Evolutionary conservation across 768 basidiomycete genomes (phyloP), one percentile per base, ranked within the genome.

Genomic region (Psilocybe subaeruginosa): DNA sequence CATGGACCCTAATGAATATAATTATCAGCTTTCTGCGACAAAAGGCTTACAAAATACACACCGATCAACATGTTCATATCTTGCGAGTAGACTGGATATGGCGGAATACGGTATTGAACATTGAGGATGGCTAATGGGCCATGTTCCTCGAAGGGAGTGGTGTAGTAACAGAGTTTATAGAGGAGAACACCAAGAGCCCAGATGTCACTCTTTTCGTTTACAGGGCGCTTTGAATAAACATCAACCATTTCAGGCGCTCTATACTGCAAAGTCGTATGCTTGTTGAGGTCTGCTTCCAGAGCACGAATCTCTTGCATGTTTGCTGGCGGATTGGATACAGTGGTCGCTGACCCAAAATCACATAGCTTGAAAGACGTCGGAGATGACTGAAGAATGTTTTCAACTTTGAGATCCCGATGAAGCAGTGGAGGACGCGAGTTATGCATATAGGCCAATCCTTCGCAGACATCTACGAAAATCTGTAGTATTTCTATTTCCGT

Each of bases 211-310:
- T 95, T 97, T 74, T 96, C 94, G 71, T 95, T 94, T 35, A 95
- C 84, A 1, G 92, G 90, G 60, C 92, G 82, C 63, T 93, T 83
- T 27, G 90, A 82, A 73, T 91, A 91, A 0, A 89, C 86, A 70
- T 99, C 97, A 14, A 99, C 91, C 94, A 99, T 97, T 76, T 99
- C 97, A 2, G 97, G 97, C n/a, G 97, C 94, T 47, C 97, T 83
- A 72, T 99, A 99, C 73, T 99, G 97, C 63, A 99, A 80, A 3
- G 97, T 99, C 2, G 97, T 99, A 69, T 97, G 92, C 67, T 90
- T 85, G 73, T 97, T 96, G 49, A 99, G 82, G 74, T 99, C 97
- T 37, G 90, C 85, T 68, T 98, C 97, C 17, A 97, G 80, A 14
- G 85, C 85, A 48, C 93, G 88, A 51, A 98, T 89, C 72, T 99